Conservation (phyloP, 2,329 filamentous ascomycete genomes). For the Exophiala dermatitidis region DNA sequence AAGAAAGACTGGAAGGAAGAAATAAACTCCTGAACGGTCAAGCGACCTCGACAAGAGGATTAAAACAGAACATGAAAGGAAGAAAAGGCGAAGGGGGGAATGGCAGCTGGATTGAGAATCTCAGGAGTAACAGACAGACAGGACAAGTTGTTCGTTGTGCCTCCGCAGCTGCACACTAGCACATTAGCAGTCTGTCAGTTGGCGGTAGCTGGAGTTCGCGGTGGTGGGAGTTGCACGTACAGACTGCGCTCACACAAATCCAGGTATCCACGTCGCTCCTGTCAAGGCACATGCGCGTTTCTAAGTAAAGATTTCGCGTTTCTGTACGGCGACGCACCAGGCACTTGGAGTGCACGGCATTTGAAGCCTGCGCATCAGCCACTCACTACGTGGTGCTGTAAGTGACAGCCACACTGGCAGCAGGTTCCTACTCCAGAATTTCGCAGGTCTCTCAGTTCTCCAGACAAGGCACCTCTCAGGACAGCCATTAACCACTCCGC, state of each 20-base stretch:
- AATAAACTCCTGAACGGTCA: constrained; percentile 34
- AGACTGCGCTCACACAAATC: too few species aligned
- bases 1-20: constrained; percentile 33
- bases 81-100: constrained; percentile 27
- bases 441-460: background rate
- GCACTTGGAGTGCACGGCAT: too few species aligned
- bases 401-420: background rate
- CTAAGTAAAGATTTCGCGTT: constrained; percentile 1
- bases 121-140: constrained; percentile 21
- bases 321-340: background rate
- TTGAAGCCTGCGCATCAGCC: background rate
- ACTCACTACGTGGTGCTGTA: background rate
- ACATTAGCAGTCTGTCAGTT: background rate
- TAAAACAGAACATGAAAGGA: constrained; percentile 19
- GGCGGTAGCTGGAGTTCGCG: background rate
- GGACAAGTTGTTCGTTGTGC: constrained; percentile 18
- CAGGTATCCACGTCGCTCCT: background rate
- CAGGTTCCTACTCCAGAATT: background rate
- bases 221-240: background rate
- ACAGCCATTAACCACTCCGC: too few species aligned
- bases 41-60: constrained; percentile 15
- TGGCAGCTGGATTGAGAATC: constrained; percentile 21
- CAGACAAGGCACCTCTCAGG: background rate
- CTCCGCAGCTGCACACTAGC: constrained; percentile 25
- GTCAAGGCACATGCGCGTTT: background rate